Evolutionary conservation across 345 rosid species (phyloP).

Genomic region (Lumnitzera racemosa): DNA sequence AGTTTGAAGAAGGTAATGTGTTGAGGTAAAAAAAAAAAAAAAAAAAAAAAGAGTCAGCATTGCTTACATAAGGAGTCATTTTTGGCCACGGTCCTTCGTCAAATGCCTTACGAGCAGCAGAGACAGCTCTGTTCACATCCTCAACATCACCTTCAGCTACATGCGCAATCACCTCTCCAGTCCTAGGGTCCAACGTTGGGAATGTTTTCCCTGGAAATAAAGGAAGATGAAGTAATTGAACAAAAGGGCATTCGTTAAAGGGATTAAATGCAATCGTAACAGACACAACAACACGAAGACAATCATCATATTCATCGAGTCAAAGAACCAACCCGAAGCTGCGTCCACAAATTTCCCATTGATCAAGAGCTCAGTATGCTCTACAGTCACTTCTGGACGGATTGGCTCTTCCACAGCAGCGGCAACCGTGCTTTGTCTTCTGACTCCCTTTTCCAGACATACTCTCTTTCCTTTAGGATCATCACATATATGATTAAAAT

Average conservation of each 20-base stretch:
- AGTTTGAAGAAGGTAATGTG: background rate
- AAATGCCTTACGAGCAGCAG: slow-evolving; percentile 94
- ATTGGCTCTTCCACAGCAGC: slow-evolving; percentile 49
- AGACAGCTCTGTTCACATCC: slow-evolving; percentile 76
- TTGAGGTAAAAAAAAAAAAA: too few relatives aligned
- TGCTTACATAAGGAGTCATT: slow-evolving; percentile 77
- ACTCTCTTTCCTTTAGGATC: slow-evolving; percentile 37
- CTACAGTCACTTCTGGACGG: slow-evolving; percentile 51
- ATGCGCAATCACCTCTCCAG: slow-evolving; percentile 76
- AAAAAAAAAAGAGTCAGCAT: background rate
- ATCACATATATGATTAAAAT: background rate
- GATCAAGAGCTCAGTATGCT: slow-evolving; percentile 59
- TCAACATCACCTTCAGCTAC: slow-evolving; percentile 96
- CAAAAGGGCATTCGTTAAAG: background rate
- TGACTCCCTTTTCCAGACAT: slow-evolving; percentile 25
- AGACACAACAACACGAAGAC: background rate
- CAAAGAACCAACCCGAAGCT: slow-evolving; percentile 54
- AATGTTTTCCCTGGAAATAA: slow-evolving; percentile 48
- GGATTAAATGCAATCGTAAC: background rate
- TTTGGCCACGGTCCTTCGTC: slow-evolving; percentile 98
- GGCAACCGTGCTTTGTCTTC: slow-evolving; percentile 41
- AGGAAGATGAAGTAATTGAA: background rate
- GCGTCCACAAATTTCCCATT: slow-evolving; percentile 74
- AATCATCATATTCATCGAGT: background rate
- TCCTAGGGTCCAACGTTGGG: slow-evolving; percentile 82